phyloP scores from a whole-genome alignment of 2,329 filamentous ascomycete species.

The Claviceps sp. region DNA sequence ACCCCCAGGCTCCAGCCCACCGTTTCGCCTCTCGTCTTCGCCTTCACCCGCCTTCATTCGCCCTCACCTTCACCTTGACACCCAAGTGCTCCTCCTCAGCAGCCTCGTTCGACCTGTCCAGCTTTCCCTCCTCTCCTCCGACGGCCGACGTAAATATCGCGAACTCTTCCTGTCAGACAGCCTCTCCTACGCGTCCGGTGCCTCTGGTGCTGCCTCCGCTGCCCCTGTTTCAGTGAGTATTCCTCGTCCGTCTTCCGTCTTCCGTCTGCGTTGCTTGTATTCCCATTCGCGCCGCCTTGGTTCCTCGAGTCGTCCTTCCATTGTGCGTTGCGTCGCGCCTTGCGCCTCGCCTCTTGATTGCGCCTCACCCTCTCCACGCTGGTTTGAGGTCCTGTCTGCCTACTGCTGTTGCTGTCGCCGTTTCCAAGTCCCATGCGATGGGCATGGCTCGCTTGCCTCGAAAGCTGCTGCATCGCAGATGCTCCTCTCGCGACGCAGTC shows the following conservation, averaged over 20 bases:
- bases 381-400: constrained; percentile 1
- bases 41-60: background rate
- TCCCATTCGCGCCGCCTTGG: constrained; percentile 1
- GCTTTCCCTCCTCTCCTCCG: background rate
- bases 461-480: constrained; percentile 4
- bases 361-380: background rate
- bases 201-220: background rate
- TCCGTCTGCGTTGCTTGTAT: constrained; percentile 2
- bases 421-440: background rate
- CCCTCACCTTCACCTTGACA: constrained; percentile 2
- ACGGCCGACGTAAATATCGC: constrained; percentile 1
- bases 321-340: background rate
- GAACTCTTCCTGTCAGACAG: background rate
- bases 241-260: background rate
- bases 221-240: constrained; percentile 3
- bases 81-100: background rate
- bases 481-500: constrained; percentile 2
- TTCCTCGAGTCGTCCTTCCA: constrained; percentile 4
- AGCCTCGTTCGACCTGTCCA: constrained; percentile 1
- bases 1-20: background rate
- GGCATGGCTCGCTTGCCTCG: constrained; percentile 2
- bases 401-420: constrained; percentile 2
- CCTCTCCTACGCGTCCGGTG: background rate
- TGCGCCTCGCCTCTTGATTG: constrained; percentile 1
- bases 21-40: background rate